Evolutionary conservation across 176 grass and related monocot genomes (phyloP).

Genomic region (Aegilops umbellulata): DNA sequence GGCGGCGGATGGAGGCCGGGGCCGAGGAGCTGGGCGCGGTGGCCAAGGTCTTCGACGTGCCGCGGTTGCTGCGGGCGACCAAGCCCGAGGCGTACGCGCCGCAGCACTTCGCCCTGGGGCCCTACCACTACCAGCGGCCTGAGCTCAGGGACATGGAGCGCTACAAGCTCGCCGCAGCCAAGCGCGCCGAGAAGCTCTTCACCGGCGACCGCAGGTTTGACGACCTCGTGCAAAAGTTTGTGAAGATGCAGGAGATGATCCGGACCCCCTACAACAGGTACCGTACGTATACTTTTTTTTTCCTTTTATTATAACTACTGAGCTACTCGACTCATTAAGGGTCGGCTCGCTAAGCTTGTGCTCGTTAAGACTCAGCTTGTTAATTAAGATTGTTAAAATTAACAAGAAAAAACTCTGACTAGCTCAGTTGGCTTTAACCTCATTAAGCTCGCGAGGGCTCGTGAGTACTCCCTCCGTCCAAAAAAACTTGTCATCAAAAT

Average conservation of each 20-base stretch:
- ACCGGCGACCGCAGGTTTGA: slow-evolving; percentile 40
- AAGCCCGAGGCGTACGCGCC: slow-evolving; percentile 62
- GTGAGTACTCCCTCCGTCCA: too few species aligned
- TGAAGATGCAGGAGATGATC: slow-evolving; percentile 35
- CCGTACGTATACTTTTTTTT: background rate
- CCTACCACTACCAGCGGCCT: slow-evolving; percentile 62
- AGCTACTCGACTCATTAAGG: too few species aligned
- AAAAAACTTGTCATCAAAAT: too few species aligned
- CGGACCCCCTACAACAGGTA: slow-evolving; percentile 71
- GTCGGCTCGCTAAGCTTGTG: too few species aligned
- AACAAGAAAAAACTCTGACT: too few species aligned
- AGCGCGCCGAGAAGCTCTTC: slow-evolving; percentile 76
- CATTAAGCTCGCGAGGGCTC: too few species aligned
- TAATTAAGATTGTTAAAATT: too few species aligned
- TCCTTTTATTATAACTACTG: background rate
- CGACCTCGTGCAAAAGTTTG: slow-evolving; percentile 53
- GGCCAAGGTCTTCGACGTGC: slow-evolving; percentile 69
- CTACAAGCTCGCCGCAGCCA: slow-evolving; percentile 76
- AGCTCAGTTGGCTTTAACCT: too few species aligned
- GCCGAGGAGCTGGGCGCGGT: slow-evolving; percentile 45
- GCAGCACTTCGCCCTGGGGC: slow-evolving; percentile 75
- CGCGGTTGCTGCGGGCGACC: slow-evolving; percentile 33
- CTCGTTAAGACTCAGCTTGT: too few species aligned
- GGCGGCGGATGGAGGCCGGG: slow-evolving; percentile 43
- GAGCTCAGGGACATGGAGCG: slow-evolving; percentile 91